Evolutionary conservation across 1,139 yeast genomes (phyloP).

Genomic region (Kurtzmaniella quercitrusa): DNA sequence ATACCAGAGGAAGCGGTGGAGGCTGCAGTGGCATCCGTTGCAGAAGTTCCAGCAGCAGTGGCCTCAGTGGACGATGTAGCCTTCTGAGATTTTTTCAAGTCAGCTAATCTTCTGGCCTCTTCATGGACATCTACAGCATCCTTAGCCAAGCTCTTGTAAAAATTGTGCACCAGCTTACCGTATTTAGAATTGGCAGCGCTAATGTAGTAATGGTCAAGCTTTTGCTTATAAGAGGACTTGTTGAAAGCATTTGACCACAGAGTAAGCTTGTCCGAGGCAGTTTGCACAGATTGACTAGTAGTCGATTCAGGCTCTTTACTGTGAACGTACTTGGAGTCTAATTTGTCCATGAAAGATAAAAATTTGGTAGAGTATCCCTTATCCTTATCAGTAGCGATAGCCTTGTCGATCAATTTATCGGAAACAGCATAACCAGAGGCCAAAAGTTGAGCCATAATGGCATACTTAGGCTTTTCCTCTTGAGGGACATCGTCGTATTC

Average conservation of each 20-base stretch:
- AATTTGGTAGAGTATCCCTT: slow-evolving; percentile 60
- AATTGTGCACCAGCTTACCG: slow-evolving; percentile 37
- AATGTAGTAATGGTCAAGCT: slow-evolving; percentile 32
- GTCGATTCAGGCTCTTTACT: slow-evolving; percentile 42
- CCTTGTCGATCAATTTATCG: slow-evolving; percentile 57
- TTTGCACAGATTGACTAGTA: slow-evolving; percentile 21
- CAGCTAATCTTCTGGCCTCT: slow-evolving; percentile 70
- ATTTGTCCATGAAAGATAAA: slow-evolving; percentile 47
- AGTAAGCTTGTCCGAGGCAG: slow-evolving; percentile 38
- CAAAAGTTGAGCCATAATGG: slow-evolving; percentile 72
- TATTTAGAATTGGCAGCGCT: slow-evolving; percentile 32
- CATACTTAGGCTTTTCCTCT: slow-evolving; percentile 74
- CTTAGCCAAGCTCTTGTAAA: slow-evolving; percentile 48
- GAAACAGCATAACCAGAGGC: slow-evolving; percentile 68
- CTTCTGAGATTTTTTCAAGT: slow-evolving; percentile 38
- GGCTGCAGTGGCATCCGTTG: slow-evolving; percentile 11
- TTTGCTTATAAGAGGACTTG: slow-evolving; percentile 36
- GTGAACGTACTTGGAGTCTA: slow-evolving; percentile 61
- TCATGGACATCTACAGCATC: slow-evolving; percentile 64
- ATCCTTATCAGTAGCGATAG: slow-evolving; percentile 59
- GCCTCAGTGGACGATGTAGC: slow-evolving; percentile 8
- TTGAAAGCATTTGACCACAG: slow-evolving; percentile 41
- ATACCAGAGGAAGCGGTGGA: slow-evolving; percentile 7
- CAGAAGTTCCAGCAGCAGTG: slow-evolving; percentile 9
- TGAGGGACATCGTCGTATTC: slow-evolving; percentile 56